Evolutionary conservation across 257 asterid species (phyloP).

Genomic region (Voacanga thouarsii): DNA sequence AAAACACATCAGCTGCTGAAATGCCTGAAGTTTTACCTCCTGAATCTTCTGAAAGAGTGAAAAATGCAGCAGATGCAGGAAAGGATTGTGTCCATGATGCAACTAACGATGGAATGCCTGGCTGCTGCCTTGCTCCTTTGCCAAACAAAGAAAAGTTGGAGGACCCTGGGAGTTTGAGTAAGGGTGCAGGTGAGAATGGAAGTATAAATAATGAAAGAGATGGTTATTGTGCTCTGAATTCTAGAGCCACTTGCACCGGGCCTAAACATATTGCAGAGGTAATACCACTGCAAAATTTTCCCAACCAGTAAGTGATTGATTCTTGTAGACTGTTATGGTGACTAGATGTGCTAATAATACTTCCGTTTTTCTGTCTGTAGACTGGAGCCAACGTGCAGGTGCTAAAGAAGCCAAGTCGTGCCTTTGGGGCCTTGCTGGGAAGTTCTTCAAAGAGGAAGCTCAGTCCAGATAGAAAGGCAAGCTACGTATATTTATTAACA

Average conservation of each 20-base stretch:
- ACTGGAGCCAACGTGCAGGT: conserved; percentile 67
- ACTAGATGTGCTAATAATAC: background rate
- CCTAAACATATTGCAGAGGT: conserved; percentile 21
- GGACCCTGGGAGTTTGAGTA: conserved; percentile 15
- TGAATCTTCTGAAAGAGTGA: conserved; percentile 40
- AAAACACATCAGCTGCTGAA: conserved; percentile 37
- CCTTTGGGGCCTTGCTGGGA: conserved; percentile 83
- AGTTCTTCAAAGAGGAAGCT: conserved; percentile 69
- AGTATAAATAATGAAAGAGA: conserved; percentile 21
- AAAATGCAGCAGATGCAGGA: conserved; percentile 27
- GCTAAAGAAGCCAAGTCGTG: conserved; percentile 75
- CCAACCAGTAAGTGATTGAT: conserved; percentile 26
- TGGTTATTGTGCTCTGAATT: conserved; percentile 5
- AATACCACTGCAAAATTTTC: conserved; percentile 12
- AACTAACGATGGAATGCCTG: conserved; percentile 22
- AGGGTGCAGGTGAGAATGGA: conserved; percentile 18
- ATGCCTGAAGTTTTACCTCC: conserved; percentile 40
- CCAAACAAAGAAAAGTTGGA: conserved; percentile 15
- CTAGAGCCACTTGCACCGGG: conserved; percentile 3
- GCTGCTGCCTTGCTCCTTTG: conserved; percentile 10
- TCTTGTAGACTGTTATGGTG: background rate
- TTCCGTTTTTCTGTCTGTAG: conserved; percentile 31
- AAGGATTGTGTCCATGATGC: conserved; percentile 19
- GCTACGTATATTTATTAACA: conserved; percentile 16
- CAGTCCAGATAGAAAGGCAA: conserved; percentile 57